Evolutionary conservation across 148 eudicot species (phyloP).

Genomic region (Nyssa sinensis): DNA sequence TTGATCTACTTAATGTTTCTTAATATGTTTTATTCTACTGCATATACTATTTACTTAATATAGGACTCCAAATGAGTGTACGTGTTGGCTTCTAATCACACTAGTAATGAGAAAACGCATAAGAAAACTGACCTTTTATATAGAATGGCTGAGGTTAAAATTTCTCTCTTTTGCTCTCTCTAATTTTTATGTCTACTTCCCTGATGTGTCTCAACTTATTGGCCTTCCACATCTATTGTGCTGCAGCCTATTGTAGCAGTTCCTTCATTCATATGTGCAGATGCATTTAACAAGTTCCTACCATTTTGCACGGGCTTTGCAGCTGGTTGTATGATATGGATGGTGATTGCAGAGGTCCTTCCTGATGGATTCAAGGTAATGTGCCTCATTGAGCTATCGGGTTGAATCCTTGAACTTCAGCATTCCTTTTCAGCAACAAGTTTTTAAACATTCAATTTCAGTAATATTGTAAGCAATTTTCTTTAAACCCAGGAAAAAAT

Average conservation of each 20-base stretch:
- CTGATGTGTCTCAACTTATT: conserved; percentile 4
- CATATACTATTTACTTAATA: too few species aligned
- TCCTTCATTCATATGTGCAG: conserved; percentile 92
- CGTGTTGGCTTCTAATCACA: too few species aligned
- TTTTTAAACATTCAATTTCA: too few species aligned
- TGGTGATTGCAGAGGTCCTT: conserved; percentile 95
- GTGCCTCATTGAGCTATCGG: neutral
- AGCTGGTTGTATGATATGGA: conserved; percentile 99
- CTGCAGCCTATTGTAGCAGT: conserved; percentile 97
- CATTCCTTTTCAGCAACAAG: neutral
- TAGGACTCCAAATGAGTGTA: too few species aligned
- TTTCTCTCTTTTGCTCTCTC: neutral
- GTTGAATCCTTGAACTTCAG: conserved; percentile 4
- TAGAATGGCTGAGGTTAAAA: neutral
- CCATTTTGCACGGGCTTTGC: conserved; percentile 99
- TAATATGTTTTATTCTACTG: too few species aligned
- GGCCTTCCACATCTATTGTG: conserved; percentile 15
- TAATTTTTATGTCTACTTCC: neutral
- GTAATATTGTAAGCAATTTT: too few species aligned
- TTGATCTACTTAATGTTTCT: too few species aligned
- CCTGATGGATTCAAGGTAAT: conserved; percentile 94
- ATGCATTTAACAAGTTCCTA: conserved; percentile 81
- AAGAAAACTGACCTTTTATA: neutral
- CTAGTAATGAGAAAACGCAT: neutral
- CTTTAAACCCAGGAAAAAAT: neutral